phyloP scores from a whole-genome alignment of 345 rosid genomes.

The Melaleuca quinquenervia region DNA sequence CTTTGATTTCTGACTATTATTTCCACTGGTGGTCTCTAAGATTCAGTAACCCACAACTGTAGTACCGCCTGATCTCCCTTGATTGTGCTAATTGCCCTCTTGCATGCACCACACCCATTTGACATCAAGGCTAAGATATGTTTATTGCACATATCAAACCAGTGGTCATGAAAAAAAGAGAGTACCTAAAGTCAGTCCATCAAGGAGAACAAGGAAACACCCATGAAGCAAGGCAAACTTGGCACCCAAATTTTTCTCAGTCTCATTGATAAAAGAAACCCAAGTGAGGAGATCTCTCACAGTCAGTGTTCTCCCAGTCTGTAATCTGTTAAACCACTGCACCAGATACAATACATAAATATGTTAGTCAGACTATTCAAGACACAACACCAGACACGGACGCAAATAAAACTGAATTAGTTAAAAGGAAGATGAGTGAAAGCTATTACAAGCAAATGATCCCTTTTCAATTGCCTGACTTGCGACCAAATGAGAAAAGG shows the following conservation, averaged over 20 bases:
- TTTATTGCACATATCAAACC: not conserved
- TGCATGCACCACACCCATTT: not conserved
- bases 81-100: not conserved
- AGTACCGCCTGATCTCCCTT: not conserved
- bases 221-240: constrained; percentile 72
- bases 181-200: constrained; percentile 82
- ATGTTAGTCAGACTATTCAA: not conserved
- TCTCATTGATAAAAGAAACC: constrained; percentile 55
- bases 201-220: constrained; percentile 83
- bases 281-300: constrained; percentile 94
- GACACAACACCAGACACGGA: not conserved
- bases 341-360: not conserved
- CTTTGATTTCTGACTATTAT: not conserved
- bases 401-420: not conserved
- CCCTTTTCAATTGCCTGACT: not conserved
- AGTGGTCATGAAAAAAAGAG: not conserved
- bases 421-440: not conserved
- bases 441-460: not conserved
- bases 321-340: constrained; percentile 80
- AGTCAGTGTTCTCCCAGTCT: constrained; percentile 67
- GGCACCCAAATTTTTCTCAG: constrained; percentile 43
- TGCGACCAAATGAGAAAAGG: not conserved
- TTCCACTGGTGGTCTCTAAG: not conserved
- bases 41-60: not conserved
- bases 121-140: not conserved